Percentiles rank a stretch among this genome's conserved stretches.
These are phyloP conservation scores for Amanita pseudoporphyria DNA, from an alignment of 768 basidiomycete genomes.

Conservation along the genomic window DNA sequence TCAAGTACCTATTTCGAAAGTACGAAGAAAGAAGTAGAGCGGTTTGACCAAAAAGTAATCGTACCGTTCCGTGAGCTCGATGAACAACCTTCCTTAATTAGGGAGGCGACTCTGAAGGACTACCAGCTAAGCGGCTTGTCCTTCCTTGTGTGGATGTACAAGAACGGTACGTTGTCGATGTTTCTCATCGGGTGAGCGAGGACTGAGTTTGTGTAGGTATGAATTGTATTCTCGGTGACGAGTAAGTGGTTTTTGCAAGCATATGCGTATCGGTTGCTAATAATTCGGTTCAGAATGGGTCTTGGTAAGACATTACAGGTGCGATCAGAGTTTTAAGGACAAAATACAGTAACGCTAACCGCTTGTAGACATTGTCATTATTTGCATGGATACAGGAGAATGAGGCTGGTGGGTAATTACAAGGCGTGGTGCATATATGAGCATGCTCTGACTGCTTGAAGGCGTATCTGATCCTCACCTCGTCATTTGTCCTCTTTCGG, in stretches of 20 bases:
- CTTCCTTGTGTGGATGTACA: conserved; percentile 56
- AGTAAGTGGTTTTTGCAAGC: conserved; percentile 25
- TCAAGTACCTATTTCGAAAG: conserved; percentile 24
- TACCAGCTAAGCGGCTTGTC: conserved; percentile 63
- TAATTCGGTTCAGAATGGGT: conserved; percentile 36
- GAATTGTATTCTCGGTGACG: conserved; percentile 67
- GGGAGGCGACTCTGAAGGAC: conserved; percentile 56
- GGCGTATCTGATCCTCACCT: conserved; percentile 51
- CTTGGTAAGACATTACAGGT: conserved; percentile 60
- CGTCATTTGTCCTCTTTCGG: conserved; percentile 65
- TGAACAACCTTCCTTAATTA: conserved; percentile 40
- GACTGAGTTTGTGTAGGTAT: conserved; percentile 29
- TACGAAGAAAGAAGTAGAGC: conserved; percentile 21
- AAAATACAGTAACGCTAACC: not conserved
- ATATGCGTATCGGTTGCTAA: not conserved
- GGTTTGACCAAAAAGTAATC: conserved; percentile 14
- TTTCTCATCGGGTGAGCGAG: conserved; percentile 5
- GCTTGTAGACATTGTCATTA: conserved; percentile 40
- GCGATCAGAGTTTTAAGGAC: not conserved
- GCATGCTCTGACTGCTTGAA: conserved; percentile 9
- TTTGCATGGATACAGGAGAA: conserved; percentile 60
- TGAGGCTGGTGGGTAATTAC: conserved; percentile 23
- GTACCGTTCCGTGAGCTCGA: conserved; percentile 29
- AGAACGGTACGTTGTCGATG: conserved; percentile 37
- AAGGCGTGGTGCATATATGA: not conserved